Evolutionary conservation across 345 rosid species (phyloP).

Genomic region (Anacardium occidentale): DNA sequence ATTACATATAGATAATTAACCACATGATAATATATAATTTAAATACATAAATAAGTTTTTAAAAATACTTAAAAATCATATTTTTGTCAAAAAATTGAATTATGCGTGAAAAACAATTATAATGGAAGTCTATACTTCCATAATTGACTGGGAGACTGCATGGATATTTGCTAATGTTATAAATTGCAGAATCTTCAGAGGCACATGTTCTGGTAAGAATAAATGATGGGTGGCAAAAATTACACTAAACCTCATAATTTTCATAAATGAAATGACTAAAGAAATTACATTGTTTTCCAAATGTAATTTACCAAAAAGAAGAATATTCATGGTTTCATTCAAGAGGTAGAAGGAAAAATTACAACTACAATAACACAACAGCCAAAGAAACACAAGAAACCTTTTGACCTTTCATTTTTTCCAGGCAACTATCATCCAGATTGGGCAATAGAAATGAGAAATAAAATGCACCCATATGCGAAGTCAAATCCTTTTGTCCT

Average conservation of each 20-base stretch:
- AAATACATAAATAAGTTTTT: no score
- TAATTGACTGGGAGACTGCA: no score
- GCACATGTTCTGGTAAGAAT: background rate
- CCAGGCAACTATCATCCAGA: conserved; percentile 5
- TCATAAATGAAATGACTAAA: conserved; percentile 11
- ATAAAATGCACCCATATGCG: conserved; percentile 11
- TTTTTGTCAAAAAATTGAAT: no score
- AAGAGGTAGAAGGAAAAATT: conserved; percentile 11
- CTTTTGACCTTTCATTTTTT: conserved; percentile 16
- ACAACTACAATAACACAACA: conserved; percentile 16
- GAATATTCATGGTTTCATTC: conserved; percentile 2
- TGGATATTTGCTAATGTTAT: no score
- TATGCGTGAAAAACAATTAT: no score
- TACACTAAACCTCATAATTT: conserved; percentile 5
- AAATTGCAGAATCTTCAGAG: no score
- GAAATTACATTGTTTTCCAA: conserved; percentile 11
- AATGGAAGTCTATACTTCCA: no score
- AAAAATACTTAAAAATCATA: no score
- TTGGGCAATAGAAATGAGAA: conserved; percentile 12
- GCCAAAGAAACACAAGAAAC: background rate
- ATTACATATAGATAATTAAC: no score
- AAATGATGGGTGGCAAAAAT: background rate
- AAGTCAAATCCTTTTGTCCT: conserved; percentile 11
- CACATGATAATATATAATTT: no score
- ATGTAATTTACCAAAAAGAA: conserved; percentile 9